A percentile compares a stretch with the other conserved stretches of the same genome.
Conservation (phyloP, 441 rosid genomes). For the Adansonia gregorii region DNA sequence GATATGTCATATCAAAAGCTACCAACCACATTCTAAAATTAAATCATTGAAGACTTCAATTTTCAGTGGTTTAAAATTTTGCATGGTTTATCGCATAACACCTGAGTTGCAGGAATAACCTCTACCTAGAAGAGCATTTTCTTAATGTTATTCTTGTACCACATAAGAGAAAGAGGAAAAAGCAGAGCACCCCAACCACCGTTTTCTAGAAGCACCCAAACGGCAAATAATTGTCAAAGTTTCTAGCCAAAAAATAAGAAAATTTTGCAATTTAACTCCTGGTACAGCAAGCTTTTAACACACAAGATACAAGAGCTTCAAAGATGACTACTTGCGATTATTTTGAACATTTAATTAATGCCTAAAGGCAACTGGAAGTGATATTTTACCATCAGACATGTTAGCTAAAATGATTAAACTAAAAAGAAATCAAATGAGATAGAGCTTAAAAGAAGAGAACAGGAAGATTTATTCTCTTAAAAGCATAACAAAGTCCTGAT, state of each 20-base stretch:
- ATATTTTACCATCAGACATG: background rate
- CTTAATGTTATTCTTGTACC: background rate
- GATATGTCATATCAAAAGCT: background rate
- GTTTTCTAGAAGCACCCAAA: constrained; percentile 6
- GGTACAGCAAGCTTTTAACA: background rate
- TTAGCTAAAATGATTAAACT: background rate
- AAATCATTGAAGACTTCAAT: background rate
- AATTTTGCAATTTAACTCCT: background rate
- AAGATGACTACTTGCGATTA: background rate
- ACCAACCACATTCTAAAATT: too few species aligned
- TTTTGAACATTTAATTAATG: background rate
- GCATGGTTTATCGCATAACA: constrained; percentile 1
- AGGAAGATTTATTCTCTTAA: background rate
- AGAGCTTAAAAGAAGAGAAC: background rate
- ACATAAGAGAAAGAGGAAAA: background rate
- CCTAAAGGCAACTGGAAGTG: background rate
- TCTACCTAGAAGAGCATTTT: background rate
- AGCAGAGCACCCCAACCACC: background rate
- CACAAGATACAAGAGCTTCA: background rate
- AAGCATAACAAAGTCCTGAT: background rate
- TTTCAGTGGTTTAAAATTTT: background rate
- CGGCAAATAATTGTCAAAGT: background rate
- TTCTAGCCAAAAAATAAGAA: background rate
- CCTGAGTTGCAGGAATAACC: background rate
- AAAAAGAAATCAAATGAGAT: background rate